Base-by-base conservation (phyloP, 2,329 filamentous ascomycete species). In the Aspergillus tamarii region DNA sequence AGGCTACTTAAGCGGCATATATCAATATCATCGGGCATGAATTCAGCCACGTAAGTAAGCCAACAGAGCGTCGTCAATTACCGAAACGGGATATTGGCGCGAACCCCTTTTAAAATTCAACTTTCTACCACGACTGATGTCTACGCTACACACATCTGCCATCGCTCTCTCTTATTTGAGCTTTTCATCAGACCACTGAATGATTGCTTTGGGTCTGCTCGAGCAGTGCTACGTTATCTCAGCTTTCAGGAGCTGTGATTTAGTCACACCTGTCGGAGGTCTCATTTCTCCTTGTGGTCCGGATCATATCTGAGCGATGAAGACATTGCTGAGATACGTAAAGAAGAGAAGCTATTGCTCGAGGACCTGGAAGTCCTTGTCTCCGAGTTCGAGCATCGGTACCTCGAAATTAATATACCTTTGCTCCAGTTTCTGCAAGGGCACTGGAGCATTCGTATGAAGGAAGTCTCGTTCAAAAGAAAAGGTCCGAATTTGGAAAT, bases 401-500 rank as follows among this genome's bases (percentile, higher is more conserved):
- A 63, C 36, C 10, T 48, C 16, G 61, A 50, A 26, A n/a, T 63
- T 5, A n/a, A 28, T 9, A 6, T 59, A 8, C 14, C 26, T 10
- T 30, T 63, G 14, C 8, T 28, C 9, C 8, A 56, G 2, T 59
- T 59, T 39, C 32, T 59, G 2, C 12, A 7, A 4, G 61, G 56
- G 5, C 48, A 63, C 32, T 63, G 55, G 48, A 39, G 36, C 2
- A 55, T 28, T 9, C 46, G 50, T n/a, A 63, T 59, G 46, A 19
- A 34, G 4, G 61, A 59, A 34, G 16, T 63, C 8, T 9, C 28
- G 6, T 48, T 28, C 45, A 8, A 28, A 48, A 12, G 23, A 28
- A 12, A 10, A 16, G 12, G 16, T 8, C 45, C 45, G 11, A 16
- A 19, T 28, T 8, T 23, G 2, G 21, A 12, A 5, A 28, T 48